A percentile compares a stretch with the other conserved stretches of the same genome.
phyloP scores from a whole-genome alignment of 768 basidiomycete genomes.

The Mycena polygramma region DNA sequence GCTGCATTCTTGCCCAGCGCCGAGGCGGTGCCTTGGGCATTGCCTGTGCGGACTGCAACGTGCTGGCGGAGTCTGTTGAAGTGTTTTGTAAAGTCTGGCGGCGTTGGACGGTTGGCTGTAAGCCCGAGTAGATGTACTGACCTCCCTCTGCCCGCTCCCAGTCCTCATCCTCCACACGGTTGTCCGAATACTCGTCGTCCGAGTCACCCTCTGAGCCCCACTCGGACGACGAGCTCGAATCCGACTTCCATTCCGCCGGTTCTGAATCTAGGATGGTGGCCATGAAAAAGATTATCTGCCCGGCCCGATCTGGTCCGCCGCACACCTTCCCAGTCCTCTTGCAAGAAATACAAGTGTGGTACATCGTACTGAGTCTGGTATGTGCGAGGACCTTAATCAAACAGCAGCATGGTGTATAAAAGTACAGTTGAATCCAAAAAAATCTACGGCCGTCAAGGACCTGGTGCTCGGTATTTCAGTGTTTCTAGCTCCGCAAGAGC shows the following conservation, averaged over 20 bases:
- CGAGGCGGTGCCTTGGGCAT: conserved; percentile 70
- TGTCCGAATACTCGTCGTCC: conserved; percentile 68
- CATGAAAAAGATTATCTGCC: conserved; percentile 33
- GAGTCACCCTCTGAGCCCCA: conserved; percentile 39
- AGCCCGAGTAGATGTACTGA: conserved; percentile 46
- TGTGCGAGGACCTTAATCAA: no score
- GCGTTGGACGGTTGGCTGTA: conserved; percentile 23
- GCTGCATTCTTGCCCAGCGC: conserved; percentile 61
- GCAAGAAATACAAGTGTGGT: no score
- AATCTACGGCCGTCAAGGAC: conserved; percentile 39
- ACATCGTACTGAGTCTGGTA: no score
- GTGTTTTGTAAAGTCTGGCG: conserved; percentile 96
- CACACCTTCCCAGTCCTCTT: no score
- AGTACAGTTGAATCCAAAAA: no score
- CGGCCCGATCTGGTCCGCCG: neutral
- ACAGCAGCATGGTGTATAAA: no score
- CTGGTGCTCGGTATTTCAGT: conserved; percentile 67
- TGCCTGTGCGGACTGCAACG: conserved; percentile 84
- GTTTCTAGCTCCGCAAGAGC: conserved; percentile 64
- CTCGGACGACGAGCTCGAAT: conserved; percentile 17
- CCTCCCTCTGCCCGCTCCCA: conserved; percentile 91
- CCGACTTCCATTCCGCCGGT: conserved; percentile 7
- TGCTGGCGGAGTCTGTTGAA: conserved; percentile 96
- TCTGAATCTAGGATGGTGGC: conserved; percentile 47
- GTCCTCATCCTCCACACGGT: conserved; percentile 86